Evolutionary conservation across 2,329 filamentous ascomycete genomes (phyloP).

Genomic region (Ophiocordyceps unilateralis): DNA sequence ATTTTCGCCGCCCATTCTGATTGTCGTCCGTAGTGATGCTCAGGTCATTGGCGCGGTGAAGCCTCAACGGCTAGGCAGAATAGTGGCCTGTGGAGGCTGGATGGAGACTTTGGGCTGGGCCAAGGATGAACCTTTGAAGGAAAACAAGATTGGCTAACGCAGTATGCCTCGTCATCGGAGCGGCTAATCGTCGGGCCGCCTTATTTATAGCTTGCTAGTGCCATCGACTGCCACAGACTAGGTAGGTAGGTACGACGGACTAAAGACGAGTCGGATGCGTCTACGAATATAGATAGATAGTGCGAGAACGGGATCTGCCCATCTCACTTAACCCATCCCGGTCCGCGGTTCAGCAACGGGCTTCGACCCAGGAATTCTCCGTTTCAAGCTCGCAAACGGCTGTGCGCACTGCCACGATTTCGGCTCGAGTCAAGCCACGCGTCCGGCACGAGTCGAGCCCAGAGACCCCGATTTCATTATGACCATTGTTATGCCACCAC

Average conservation of each 20-base stretch:
- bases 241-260: too few species aligned
- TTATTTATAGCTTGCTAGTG: too few species aligned
- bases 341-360: not conserved
- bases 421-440: not conserved
- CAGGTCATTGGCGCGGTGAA: not conserved
- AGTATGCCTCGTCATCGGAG: not conserved
- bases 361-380: not conserved
- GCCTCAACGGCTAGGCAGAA: not conserved
- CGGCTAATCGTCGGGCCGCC: not conserved
- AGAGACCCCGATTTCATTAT: not conserved
- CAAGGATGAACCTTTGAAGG: too few species aligned
- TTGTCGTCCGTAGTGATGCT: not conserved
- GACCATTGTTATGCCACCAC: not conserved
- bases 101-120: not conserved
- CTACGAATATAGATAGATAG: too few species aligned
- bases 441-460: not conserved
- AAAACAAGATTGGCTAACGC: not conserved
- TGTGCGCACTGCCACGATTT: not conserved
- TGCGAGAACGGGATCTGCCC: too few species aligned
- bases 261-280: too few species aligned
- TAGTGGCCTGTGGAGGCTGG: not conserved
- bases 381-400: too few species aligned
- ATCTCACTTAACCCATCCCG: not conserved
- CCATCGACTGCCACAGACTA: too few species aligned
- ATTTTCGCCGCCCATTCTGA: conserved; percentile 4